A percentile compares a stretch with the other conserved stretches of the same genome.
Evolutionary conservation across 139 green algal genomes (phyloP).

Genomic region (Edaphochlamys debaryana): DNA sequence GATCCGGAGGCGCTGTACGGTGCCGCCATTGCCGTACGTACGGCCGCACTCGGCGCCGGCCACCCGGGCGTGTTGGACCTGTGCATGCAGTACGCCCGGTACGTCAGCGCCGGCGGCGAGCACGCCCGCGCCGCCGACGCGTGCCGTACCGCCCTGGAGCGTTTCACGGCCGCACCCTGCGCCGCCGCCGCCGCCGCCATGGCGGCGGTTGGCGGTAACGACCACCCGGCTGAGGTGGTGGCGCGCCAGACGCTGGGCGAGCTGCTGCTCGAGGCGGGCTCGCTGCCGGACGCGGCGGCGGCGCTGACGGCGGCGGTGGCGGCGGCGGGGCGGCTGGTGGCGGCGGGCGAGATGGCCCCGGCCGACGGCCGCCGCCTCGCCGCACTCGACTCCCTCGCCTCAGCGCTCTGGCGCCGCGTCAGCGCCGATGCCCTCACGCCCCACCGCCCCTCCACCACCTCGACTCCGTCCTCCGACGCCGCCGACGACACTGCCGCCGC

Average conservation of each 20-base stretch:
- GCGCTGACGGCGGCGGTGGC: neutral
- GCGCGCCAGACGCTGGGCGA: neutral
- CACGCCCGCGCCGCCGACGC: neutral
- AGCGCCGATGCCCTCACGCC: too few species aligned
- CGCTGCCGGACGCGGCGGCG: neutral
- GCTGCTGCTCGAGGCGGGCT: neutral
- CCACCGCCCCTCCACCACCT: too few species aligned
- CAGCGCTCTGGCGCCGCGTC: neutral
- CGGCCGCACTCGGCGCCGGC: neutral
- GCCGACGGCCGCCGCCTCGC: constrained; percentile 6
- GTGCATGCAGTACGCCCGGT: constrained; percentile 1
- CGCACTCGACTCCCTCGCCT: neutral
- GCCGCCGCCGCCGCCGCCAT: neutral
- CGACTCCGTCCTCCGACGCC: neutral
- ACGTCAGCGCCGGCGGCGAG: constrained; percentile 7
- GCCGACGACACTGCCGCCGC: neutral
- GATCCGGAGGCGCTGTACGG: constrained; percentile 6
- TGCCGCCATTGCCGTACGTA: neutral
- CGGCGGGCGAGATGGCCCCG: constrained; percentile 4
- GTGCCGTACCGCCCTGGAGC: neutral
- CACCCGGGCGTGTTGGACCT: neutral
- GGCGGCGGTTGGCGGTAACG: neutral
- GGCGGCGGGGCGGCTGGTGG: constrained; percentile 12
- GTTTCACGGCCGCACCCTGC: neutral
- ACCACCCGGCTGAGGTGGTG: constrained; percentile 2